A percentile compares a stretch with the other conserved stretches of the same genome.
Evolutionary conservation across 2,329 filamentous ascomycete species (phyloP).

Genomic region (Fusarium sp.): DNA sequence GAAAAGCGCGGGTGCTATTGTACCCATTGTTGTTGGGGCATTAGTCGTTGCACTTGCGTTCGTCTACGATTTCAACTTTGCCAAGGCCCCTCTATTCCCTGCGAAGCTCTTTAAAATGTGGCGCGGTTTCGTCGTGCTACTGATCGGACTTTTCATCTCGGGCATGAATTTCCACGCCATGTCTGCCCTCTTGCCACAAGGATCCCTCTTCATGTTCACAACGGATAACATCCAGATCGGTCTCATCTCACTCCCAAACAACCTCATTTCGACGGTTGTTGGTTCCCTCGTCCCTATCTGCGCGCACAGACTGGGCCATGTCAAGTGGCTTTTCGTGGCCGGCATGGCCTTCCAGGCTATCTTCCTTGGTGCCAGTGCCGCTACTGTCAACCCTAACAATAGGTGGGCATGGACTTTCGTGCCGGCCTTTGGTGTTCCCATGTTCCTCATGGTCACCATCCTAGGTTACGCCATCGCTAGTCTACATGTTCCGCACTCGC

Average conservation of each 20-base stretch:
- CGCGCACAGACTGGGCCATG: slow-evolving; percentile 5
- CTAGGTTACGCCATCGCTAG: slow-evolving; percentile 22
- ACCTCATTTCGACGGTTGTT: not conserved
- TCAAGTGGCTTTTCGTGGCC: slow-evolving; percentile 18
- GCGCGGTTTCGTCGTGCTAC: slow-evolving; percentile 1
- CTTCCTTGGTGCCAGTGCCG: slow-evolving; percentile 20
- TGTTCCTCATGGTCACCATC: slow-evolving; percentile 24
- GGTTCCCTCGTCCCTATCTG: slow-evolving; percentile 1
- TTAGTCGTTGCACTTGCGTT: not conserved
- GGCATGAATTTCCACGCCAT: slow-evolving; percentile 29
- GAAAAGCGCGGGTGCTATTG: slow-evolving; percentile 13
- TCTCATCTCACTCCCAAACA: slow-evolving; percentile 3
- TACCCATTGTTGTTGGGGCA: not conserved
- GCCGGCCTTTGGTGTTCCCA: slow-evolving; percentile 19
- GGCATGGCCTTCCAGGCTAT: slow-evolving; percentile 16
- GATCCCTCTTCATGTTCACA: slow-evolving; percentile 26
- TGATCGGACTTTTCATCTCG: slow-evolving; percentile 17
- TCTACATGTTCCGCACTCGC: slow-evolving; percentile 26
- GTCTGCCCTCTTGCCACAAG: slow-evolving; percentile 18
- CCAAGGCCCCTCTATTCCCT: slow-evolving; percentile 16
- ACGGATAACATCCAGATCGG: slow-evolving; percentile 22
- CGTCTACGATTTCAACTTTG: slow-evolving; percentile 5
- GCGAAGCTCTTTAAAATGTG: not conserved
- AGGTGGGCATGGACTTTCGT: slow-evolving; percentile 28
- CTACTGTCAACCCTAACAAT: slow-evolving; percentile 26